Evolutionary conservation across 2,329 filamentous ascomycete species (phyloP).

Genomic region (Didymella pinodella): DNA sequence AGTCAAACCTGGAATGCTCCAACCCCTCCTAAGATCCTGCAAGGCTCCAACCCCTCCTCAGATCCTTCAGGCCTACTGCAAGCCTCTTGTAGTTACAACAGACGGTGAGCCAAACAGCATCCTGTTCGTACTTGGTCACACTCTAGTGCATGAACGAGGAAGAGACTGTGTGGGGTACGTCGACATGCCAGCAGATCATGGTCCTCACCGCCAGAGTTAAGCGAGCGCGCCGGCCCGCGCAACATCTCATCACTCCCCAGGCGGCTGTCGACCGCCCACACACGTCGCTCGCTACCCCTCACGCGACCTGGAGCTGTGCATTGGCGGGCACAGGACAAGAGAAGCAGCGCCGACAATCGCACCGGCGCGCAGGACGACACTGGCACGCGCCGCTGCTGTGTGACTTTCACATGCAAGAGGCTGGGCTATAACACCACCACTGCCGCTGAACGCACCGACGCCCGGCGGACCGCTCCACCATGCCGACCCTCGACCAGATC

Average conservation of each 20-base stretch:
- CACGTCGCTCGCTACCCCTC: constrained; percentile 7
- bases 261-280: constrained; percentile 3
- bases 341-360: constrained; percentile 3
- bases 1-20: background rate
- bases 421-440: constrained; percentile 9
- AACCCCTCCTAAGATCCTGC: background rate
- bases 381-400: constrained; percentile 15
- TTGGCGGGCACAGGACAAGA: constrained; percentile 11
- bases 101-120: background rate
- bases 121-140: background rate
- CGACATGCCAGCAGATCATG: constrained; percentile 19
- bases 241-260: constrained; percentile 5
- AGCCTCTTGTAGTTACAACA: background rate
- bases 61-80: background rate
- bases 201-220: constrained; percentile 32
- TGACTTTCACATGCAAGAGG: constrained; percentile 17
- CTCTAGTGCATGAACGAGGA: constrained; percentile 11
- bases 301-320: constrained; percentile 15
- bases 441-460: background rate
- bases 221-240: constrained; percentile 22
- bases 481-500: constrained; percentile 74
- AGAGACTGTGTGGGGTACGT: constrained; percentile 13
- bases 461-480: constrained; percentile 3
- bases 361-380: constrained; percentile 4
- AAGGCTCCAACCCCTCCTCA: background rate